A percentile compares a stretch with the other conserved stretches of the same genome.
Conservation (phyloP, 768 basidiomycete species). For the Mycena venus region DNA sequence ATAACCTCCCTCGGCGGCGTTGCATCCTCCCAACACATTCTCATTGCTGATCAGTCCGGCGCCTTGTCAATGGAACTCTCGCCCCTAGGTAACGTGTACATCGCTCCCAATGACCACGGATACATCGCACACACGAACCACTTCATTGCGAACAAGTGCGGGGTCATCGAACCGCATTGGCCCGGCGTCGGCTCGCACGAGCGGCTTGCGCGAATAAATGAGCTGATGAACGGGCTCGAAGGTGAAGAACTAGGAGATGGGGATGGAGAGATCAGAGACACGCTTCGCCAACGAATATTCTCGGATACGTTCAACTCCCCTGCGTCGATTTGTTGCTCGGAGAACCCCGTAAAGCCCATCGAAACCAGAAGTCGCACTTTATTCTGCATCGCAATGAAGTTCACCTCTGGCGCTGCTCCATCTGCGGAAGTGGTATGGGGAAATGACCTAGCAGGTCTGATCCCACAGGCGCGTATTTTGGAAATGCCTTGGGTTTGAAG, state of each 20-base stretch:
- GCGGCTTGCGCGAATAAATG: conserved; percentile 41
- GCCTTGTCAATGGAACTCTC: conserved; percentile 47
- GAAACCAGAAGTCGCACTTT: conserved; percentile 44
- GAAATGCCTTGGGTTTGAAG: conserved; percentile 23
- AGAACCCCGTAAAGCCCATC: conserved; percentile 33
- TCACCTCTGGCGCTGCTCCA: conserved; percentile 39
- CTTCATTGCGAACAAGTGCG: conserved; percentile 45
- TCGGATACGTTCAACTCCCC: conserved; percentile 45
- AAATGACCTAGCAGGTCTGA: conserved; percentile 33
- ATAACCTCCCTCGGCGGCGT: conserved; percentile 45
- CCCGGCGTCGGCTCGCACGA: conserved; percentile 43
- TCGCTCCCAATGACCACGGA: conserved; percentile 41
- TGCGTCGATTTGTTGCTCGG: conserved; percentile 46
- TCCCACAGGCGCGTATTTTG: neutral
- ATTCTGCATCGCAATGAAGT: conserved; percentile 52
- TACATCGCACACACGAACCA: conserved; percentile 52
- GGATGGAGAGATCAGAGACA: conserved; percentile 31
- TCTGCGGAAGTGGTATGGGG: conserved; percentile 48
- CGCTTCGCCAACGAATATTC: conserved; percentile 46
- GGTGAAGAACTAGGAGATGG: conserved; percentile 22
- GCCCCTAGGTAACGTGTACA: conserved; percentile 41
- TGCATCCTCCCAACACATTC: conserved; percentile 50
- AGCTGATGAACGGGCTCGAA: conserved; percentile 39
- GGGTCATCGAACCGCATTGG: conserved; percentile 47
- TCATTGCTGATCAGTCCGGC: conserved; percentile 47